Percentiles rank a stretch among this genome's conserved stretches.
Conservation (phyloP, 148 eudicot species). For the Heliamphora exappendiculata region DNA sequence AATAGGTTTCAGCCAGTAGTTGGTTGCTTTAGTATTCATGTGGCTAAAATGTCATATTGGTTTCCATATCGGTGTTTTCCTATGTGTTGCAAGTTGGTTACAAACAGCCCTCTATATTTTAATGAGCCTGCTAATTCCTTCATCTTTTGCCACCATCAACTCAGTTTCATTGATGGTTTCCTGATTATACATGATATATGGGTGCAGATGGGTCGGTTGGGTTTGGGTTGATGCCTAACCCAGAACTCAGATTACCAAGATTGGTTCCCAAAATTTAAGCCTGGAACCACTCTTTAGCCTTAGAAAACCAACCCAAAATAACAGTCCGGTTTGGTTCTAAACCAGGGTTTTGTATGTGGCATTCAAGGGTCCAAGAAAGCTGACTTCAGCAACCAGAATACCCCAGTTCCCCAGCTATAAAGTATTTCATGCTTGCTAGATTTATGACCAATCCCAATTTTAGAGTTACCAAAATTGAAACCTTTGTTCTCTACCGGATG, state of each 20-base stretch:
- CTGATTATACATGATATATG: not conserved
- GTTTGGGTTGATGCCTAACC: not conserved
- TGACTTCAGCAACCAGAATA: not conserved
- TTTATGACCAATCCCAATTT: not conserved
- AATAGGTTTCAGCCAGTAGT: not conserved
- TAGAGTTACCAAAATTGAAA: not conserved
- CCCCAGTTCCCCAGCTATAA: not conserved
- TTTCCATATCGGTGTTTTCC: not conserved
- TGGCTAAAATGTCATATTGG: not conserved
- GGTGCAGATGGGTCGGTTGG: not conserved
- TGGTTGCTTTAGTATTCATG: not conserved
- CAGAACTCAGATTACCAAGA: not conserved
- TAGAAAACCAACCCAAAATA: not conserved
- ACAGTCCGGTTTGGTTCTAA: not conserved
- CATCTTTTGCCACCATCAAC: not conserved
- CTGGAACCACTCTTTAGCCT: not conserved
- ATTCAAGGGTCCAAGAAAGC: not conserved
- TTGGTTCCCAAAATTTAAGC: not conserved
- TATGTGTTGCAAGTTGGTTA: not conserved
- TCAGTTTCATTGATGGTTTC: not conserved
- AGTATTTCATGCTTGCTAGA: not conserved
- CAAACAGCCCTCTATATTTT: not conserved
- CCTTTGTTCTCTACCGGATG: not conserved
- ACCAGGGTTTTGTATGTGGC: not conserved
- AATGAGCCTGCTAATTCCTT: not conserved